Conservation (phyloP, 345 rosid species). For the Rhodomyrtus tomentosa region DNA sequence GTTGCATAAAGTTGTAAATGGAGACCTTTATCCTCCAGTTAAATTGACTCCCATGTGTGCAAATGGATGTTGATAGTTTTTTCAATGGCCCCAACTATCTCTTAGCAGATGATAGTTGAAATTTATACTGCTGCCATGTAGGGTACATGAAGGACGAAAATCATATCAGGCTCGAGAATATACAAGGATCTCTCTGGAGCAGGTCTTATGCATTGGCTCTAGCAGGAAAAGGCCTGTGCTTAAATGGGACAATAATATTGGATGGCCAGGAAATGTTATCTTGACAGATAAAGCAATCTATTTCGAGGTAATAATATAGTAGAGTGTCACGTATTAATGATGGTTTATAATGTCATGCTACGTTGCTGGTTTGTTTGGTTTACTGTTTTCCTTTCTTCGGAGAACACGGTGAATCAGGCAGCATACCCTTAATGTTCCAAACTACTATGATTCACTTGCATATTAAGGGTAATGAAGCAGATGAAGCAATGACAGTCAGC, state of each 20-base stretch:
- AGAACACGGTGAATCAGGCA: background rate
- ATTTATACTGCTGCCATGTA: slow-evolving; percentile 13
- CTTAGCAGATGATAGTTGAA: background rate
- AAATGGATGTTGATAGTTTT: background rate
- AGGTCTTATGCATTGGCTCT: slow-evolving; percentile 67
- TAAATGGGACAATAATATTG: slow-evolving; percentile 85
- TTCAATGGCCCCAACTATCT: background rate
- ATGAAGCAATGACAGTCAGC: background rate
- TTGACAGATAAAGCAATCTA: slow-evolving; percentile 84
- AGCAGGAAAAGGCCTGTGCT: slow-evolving; percentile 85
- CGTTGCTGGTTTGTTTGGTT: background rate
- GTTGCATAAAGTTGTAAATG: background rate
- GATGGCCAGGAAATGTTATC: slow-evolving; percentile 90
- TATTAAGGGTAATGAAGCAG: background rate
- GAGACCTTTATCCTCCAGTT: background rate
- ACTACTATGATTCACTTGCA: background rate
- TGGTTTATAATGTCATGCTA: background rate
- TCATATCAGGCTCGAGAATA: slow-evolving; percentile 47
- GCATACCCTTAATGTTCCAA: background rate
- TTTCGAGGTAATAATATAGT: slow-evolving; percentile 53
- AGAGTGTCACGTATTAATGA: background rate
- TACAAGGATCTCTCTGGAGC: slow-evolving; percentile 45
- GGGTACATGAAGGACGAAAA: slow-evolving; percentile 72
- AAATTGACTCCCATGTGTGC: background rate
- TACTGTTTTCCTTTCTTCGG: background rate